Conservation (phyloP, 2,329 filamentous ascomycete genomes). For the Colletotrichum sp. region DNA sequence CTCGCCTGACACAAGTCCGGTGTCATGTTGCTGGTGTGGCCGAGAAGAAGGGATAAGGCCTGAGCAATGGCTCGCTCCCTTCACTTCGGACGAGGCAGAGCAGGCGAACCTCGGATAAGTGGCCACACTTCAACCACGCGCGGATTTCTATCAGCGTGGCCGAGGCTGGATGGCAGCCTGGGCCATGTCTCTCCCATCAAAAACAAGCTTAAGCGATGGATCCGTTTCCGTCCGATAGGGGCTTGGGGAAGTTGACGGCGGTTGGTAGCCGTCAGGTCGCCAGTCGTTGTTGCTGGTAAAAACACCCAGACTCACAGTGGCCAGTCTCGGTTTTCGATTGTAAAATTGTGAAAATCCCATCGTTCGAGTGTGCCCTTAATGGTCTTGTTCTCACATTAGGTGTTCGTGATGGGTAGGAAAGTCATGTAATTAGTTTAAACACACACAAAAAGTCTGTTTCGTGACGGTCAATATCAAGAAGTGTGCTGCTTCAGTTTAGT, state of each 20-base stretch:
- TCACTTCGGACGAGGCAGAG: background rate
- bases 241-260: background rate
- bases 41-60: background rate
- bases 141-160: background rate
- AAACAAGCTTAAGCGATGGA: background rate
- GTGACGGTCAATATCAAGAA: background rate
- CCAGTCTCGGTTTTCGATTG: background rate
- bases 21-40: background rate
- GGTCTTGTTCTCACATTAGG: too few species aligned
- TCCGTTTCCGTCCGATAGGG: background rate
- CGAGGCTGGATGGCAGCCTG: background rate
- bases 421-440: background rate
- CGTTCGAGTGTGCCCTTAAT: background rate
- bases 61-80: background rate
- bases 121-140: background rate
- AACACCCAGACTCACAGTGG: background rate
- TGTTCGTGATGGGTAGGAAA: background rate
- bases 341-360: background rate
- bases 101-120: background rate
- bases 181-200: background rate
- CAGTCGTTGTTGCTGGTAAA: background rate
- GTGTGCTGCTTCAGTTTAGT: background rate
- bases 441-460: background rate
- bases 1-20: conserved; percentile 6
- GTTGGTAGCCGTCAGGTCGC: background rate